A percentile compares a stretch with the other conserved stretches of the same genome.
phyloP scores from a whole-genome alignment of 305 asterid species.

The Rubia tinctorum region DNA sequence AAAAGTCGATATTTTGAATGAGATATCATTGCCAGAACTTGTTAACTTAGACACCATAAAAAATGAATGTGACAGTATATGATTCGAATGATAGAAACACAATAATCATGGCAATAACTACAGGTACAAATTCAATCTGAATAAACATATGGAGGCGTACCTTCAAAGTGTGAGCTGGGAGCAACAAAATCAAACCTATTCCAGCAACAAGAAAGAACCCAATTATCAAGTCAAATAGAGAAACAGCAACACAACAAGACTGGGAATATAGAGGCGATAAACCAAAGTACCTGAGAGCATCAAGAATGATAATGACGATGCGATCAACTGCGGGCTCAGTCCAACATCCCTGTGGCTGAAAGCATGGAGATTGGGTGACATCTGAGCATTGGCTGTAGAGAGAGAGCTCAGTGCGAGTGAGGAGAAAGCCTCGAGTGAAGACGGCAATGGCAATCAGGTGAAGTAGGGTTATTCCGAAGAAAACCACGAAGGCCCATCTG shows the following conservation, averaged over 20 bases:
- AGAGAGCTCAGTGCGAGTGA: conserved; percentile 88
- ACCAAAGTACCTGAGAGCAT: conserved; percentile 70
- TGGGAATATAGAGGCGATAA: not conserved
- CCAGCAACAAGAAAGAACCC: not conserved
- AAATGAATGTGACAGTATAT: not conserved
- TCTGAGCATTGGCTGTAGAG: conserved; percentile 71
- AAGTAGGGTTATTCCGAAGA: conserved; percentile 55
- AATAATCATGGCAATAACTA: not conserved
- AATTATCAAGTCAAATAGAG: not conserved
- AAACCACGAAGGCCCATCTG: conserved; percentile 46
- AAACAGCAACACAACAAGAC: not conserved
- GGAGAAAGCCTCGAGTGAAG: conserved; percentile 91
- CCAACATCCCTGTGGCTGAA: conserved; percentile 60
- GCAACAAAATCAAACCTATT: conserved; percentile 94
- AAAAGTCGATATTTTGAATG: not conserved
- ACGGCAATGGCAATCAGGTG: conserved; percentile 58
- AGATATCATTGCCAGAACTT: too few species aligned
- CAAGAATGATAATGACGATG: conserved; percentile 75
- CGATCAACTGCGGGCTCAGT: conserved; percentile 69
- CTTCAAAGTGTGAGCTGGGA: conserved; percentile 75
- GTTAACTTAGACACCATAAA: too few species aligned
- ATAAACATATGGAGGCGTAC: conserved; percentile 25
- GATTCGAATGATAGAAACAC: not conserved
- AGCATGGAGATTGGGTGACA: conserved; percentile 65
- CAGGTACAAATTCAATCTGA: not conserved